Percentiles rank a stretch among this genome's conserved stretches.
Evolutionary conservation across 2,329 filamentous ascomycete species (phyloP).

Genomic region (Alternaria longipes): DNA sequence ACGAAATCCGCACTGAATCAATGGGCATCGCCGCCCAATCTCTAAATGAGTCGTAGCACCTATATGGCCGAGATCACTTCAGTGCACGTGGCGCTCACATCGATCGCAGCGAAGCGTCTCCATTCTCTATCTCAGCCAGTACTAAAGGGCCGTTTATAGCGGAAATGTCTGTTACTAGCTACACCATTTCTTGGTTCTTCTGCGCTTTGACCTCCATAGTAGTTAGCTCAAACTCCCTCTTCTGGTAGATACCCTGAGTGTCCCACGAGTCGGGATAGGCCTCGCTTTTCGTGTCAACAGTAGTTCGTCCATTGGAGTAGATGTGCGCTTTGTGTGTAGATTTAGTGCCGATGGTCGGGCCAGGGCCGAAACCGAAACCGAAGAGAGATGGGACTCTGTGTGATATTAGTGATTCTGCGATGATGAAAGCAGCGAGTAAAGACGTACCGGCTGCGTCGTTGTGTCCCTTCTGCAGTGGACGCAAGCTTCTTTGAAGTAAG

Average conservation of each 20-base stretch:
- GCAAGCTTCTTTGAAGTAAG: slow-evolving; percentile 48
- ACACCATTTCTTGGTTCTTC: slow-evolving; percentile 12
- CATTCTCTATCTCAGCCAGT: slow-evolving; percentile 6
- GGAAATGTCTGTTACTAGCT: background rate
- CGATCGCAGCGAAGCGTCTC: slow-evolving; percentile 10
- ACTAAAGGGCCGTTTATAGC: background rate
- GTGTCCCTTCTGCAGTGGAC: slow-evolving; percentile 23
- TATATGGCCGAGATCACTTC: background rate
- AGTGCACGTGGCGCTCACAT: background rate
- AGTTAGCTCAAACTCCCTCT: slow-evolving; percentile 36
- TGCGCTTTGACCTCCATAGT: slow-evolving; percentile 25
- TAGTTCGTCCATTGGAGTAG: slow-evolving; percentile 32
- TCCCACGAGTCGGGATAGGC: slow-evolving; percentile 32
- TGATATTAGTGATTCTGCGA: slow-evolving; percentile 1
- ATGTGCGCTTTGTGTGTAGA: slow-evolving; percentile 31
- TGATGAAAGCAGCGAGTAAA: background rate
- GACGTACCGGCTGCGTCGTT: slow-evolving; percentile 27
- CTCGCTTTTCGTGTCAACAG: slow-evolving; percentile 26
- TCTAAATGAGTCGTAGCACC: background rate
- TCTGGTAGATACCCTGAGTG: slow-evolving; percentile 37
- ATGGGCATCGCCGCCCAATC: background rate
- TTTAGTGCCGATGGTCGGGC: slow-evolving; percentile 19
- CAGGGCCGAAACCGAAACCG: slow-evolving; percentile 17
- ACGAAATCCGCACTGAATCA: background rate
- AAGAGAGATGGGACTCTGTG: slow-evolving; percentile 13